Evolutionary conservation across 1,284 basidiomycete species (phyloP).

Genomic region (Fomitopsis schrenkii): DNA sequence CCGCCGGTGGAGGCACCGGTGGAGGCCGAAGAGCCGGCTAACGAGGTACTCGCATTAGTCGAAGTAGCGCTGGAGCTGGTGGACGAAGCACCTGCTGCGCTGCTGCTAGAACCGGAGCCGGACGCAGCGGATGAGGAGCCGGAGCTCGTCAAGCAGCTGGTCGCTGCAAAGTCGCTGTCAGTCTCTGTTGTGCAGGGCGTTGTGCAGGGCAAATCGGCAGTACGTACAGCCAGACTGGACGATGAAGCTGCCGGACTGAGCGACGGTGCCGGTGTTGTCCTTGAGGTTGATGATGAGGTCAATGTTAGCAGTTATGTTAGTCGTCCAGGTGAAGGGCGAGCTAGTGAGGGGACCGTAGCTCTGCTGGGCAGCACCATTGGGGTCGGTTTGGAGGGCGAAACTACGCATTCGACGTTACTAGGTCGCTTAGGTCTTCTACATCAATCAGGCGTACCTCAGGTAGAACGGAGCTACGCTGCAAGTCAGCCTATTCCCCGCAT

Average conservation of each 20-base stretch:
- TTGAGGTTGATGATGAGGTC: constrained; percentile 37
- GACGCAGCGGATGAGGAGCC: constrained; percentile 3
- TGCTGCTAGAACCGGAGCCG: constrained; percentile 4
- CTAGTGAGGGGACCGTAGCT: constrained; percentile 19
- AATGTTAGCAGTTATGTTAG: constrained; percentile 21
- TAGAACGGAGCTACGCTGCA: neutral
- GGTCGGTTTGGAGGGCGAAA: constrained; percentile 18
- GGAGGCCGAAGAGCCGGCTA: constrained; percentile 25
- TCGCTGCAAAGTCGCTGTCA: constrained; percentile 20
- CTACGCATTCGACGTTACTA: constrained; percentile 3
- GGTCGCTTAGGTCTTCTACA: neutral
- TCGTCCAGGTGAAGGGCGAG: constrained; percentile 24
- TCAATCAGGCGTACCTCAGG: neutral
- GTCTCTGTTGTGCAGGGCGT: neutral
- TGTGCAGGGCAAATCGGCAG: neutral
- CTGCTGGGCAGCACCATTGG: constrained; percentile 21
- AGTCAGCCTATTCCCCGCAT: neutral
- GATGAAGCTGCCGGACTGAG: constrained; percentile 48
- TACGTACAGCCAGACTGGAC: constrained; percentile 41
- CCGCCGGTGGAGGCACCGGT: constrained; percentile 27
- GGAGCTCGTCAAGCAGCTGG: constrained; percentile 27
- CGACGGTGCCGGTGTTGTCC: constrained; percentile 44
- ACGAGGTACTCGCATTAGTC: constrained; percentile 11
- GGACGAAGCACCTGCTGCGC: constrained; percentile 9
- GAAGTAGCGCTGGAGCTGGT: constrained; percentile 8